Base-by-base conservation (phyloP, 139 green algal species). In the Chlorella sorokiniana region DNA sequence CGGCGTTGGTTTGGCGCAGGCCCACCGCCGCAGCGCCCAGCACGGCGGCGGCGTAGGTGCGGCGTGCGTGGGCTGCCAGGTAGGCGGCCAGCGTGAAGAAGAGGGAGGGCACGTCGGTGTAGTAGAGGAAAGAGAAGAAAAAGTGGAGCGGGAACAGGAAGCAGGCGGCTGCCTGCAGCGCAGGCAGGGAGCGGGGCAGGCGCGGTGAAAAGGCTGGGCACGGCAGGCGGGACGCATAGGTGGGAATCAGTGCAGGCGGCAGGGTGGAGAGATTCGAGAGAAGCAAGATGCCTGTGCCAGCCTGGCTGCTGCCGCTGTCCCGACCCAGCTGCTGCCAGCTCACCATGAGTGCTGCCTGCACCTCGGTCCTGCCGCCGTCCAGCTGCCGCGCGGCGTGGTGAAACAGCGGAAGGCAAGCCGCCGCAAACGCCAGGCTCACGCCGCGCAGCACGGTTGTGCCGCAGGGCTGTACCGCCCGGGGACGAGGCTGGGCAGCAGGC, bases 91-190 rank as follows among this genome's bases (percentile, higher is more conserved):
- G 75, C 0, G 95, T 79, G 41, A 94, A 91, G 3, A 92, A 80
- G 35, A 91, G 72, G 27, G 91, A 91, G n/a, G 83, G 89, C 8
- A 96, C 90, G 76, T 99, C 96, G 1, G 96, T 99, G 88, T 98
- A 99, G 80, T 91, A 98, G 1, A 99, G 79, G 69, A 95, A 96
- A 16, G 78, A 76, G 82, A 93, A 98, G 85, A 98, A 98, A 78
- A 94, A 96, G 82, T 98, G 93, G 22, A 95, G 81, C 0, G 95
- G 95, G 56, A 95, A 91, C 11, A 93, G 62, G 45, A 69, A 59
- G 44, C 92, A 42, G 11, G 85, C 64, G 1, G 82, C 45, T 7
- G 85, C 73, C 88, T 89, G 84, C 75, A 83, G 27, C 45, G 27
- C 63, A 68, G 4, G 37, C 1, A 38, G 68, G 33, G 7, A 70